A percentile compares a stretch with the other conserved stretches of the same genome.
These are phyloP conservation scores for Aspergillus saccharolyticus DNA, from an alignment of 495 filamentous ascomycete genomes.

Conservation along the genomic window DNA sequence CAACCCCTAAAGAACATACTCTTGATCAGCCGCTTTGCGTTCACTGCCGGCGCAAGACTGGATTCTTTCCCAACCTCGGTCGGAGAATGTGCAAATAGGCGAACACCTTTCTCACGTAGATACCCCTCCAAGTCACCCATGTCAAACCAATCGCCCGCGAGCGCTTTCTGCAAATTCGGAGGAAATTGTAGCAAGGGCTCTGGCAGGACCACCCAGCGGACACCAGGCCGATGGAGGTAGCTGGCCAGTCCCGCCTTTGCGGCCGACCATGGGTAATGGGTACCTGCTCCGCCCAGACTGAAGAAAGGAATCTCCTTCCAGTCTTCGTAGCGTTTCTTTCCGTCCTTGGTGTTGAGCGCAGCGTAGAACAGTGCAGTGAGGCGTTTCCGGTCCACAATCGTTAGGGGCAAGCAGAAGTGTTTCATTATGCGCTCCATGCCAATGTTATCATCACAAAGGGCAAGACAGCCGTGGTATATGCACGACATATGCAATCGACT, in stretches of 20 bases:
- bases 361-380: conserved; percentile 42
- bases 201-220: conserved; percentile 26
- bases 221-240: conserved; percentile 15
- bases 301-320: conserved; percentile 57
- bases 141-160: conserved; percentile 70
- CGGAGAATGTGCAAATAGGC: conserved; percentile 10
- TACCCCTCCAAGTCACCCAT: conserved; percentile 67
- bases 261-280: conserved; percentile 45
- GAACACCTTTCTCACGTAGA: conserved; percentile 35
- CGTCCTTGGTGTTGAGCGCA: conserved; percentile 21
- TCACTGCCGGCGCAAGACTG: conserved; percentile 4
- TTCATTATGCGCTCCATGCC: conserved; percentile 45
- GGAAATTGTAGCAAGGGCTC: conserved; percentile 22
- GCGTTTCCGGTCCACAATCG: conserved; percentile 46
- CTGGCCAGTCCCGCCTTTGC: conserved; percentile 22
- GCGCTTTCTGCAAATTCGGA: conserved; percentile 28
- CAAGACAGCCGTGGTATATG: conserved; percentile 53
- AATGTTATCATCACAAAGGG: conserved; percentile 49
- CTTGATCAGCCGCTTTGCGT: conserved; percentile 19
- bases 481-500: conserved; percentile 61
- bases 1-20: conserved; percentile 9
- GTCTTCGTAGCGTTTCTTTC: conserved; percentile 40
- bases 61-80: neutral
- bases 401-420: conserved; percentile 63
- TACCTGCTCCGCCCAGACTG: conserved; percentile 61